Percentiles rank a stretch among this genome's conserved stretches.
These are phyloP conservation scores for Apocynum venetum DNA, from an alignment of 257 asterid species.

Conservation along the genomic window DNA sequence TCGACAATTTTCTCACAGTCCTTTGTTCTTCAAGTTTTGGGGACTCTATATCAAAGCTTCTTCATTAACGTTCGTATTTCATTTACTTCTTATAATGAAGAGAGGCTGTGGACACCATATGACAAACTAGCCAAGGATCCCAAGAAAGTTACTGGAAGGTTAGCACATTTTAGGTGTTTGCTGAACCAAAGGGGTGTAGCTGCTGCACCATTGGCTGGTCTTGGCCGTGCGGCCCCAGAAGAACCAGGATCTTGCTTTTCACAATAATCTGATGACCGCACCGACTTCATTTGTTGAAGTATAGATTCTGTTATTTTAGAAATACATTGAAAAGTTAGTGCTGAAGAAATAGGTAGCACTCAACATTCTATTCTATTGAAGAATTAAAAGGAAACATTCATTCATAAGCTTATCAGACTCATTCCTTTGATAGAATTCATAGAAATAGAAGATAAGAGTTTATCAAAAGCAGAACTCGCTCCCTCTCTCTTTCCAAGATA, in stretches of 20 bases:
- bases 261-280: conserved; percentile 31
- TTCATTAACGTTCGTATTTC: background rate
- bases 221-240: conserved; percentile 53
- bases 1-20: background rate
- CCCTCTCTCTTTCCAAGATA: background rate
- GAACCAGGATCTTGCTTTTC: conserved; percentile 74
- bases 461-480: background rate
- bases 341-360: background rate
- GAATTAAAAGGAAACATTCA: background rate
- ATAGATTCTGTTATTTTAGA: conserved; percentile 7
- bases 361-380: conserved; percentile 3
- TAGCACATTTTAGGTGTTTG: conserved; percentile 71
- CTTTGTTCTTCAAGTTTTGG: background rate
- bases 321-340: conserved; percentile 23
- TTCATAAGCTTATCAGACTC: background rate
- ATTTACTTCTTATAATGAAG: conserved; percentile 22
- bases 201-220: conserved; percentile 72
- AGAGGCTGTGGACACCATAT: conserved; percentile 81
- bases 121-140: conserved; percentile 60
- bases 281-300: background rate
- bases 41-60: background rate
- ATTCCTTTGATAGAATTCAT: background rate
- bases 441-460: background rate
- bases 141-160: conserved; percentile 39
- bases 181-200: conserved; percentile 89